Evolutionary conservation across 805 yeast species (phyloP).

Genomic region (Candida stauntonica): DNA sequence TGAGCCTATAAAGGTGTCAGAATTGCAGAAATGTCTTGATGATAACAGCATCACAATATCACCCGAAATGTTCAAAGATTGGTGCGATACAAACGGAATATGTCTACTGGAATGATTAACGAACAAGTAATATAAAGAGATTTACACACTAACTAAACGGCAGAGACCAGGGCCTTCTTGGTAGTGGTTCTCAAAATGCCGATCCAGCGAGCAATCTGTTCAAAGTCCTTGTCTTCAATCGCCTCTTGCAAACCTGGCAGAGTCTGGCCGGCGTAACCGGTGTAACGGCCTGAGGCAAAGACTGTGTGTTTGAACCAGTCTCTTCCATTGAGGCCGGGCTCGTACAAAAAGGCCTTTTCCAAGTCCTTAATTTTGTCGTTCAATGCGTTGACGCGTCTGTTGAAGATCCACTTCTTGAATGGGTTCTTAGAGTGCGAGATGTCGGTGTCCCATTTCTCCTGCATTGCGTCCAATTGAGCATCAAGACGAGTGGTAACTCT

Average conservation of each 20-base stretch:
- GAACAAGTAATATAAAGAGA: background rate
- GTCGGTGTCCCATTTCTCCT: constrained; percentile 27
- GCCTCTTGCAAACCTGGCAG: constrained; percentile 52
- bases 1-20: constrained; percentile 18
- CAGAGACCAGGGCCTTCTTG: constrained; percentile 9
- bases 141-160: background rate
- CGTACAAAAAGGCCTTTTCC: constrained; percentile 42
- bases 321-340: constrained; percentile 43
- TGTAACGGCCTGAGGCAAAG: constrained; percentile 50
- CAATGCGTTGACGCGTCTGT: constrained; percentile 23
- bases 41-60: constrained; percentile 9
- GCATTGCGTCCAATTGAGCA: constrained; percentile 15
- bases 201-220: constrained; percentile 28
- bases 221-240: constrained; percentile 42
- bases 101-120: constrained; percentile 17
- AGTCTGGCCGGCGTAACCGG: constrained; percentile 52
- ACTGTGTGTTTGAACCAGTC: constrained; percentile 52
- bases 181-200: constrained; percentile 19
- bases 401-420: constrained; percentile 28
- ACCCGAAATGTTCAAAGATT: constrained; percentile 14
- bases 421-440: constrained; percentile 29
- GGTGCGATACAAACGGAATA: constrained; percentile 27
- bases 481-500: constrained; percentile 28
- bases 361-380: constrained; percentile 37
- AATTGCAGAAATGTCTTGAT: constrained; percentile 5